Base-by-base conservation (phyloP, 2,329 filamentous ascomycete species). In the Lecanoromycetidae sp. region DNA sequence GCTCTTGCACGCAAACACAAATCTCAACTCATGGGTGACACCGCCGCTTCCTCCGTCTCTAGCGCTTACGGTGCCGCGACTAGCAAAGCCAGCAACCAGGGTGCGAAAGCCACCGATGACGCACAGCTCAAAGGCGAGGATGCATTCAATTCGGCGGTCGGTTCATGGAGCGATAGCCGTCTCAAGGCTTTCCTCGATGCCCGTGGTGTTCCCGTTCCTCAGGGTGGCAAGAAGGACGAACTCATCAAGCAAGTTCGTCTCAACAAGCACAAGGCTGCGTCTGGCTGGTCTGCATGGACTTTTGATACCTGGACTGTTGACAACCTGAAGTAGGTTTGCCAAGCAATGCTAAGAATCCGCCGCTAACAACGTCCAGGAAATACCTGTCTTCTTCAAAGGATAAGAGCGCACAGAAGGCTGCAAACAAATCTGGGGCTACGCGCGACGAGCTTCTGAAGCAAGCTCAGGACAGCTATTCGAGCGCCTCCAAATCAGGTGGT, bases 1-100 rank as follows among this genome's bases (percentile, higher is more conserved):
- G 87, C 90, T 44, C 76, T 96, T 52, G 82, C 90, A 54, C 87
- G 90, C 62, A 93, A 91, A 73, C 78, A 94, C 67, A 82, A 84
- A 50, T 81, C 83, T 49, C 71, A 79, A 49, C 70, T 90, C 37
- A 70, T 80, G 15, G 81, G 79, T 51, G 80, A 87, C 58, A 75
- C 75, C 19, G 77, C 74, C 30, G 69, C 74, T 23, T 77, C 76
- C 19, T 59, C 61, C n/a, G 62, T 62, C 22, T 60, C 62, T 39
- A 64, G 60, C 29, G 74, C 74, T 4, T 80, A 75, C 52, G 83
- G 82, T 48, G 82, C 83, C 51, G 84, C 84, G 32, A 87, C 83
- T 12, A 79, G 80, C 39, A 82, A 74, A 51, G 86, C 82, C 40
- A 79, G 80, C 49, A 90, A 91, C 60, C 67, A 85, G 58, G 90